Percentiles rank a stretch among this genome's conserved stretches.
phyloP scores from a whole-genome alignment of 768 basidiomycete genomes.

The Gymnopilus junonius region DNA sequence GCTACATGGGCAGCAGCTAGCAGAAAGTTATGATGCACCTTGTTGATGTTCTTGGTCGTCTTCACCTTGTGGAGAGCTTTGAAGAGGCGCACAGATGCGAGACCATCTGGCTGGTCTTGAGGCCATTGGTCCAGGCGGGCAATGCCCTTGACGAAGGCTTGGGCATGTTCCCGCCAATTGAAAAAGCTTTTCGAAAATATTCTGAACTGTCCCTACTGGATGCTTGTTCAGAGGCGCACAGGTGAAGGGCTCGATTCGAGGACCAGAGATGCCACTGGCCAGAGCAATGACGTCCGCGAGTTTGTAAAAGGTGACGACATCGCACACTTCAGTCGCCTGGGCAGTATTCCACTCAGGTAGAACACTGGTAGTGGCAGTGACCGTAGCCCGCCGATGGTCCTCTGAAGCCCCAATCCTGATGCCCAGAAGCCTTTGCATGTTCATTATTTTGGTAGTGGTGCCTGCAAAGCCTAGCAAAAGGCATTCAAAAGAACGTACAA shows the following conservation, averaged over 20 bases:
- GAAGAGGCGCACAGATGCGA: neutral
- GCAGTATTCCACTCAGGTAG: neutral
- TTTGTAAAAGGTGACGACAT: neutral
- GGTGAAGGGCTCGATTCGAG: neutral
- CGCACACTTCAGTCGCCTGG: constrained; percentile 3
- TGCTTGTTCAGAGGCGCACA: neutral
- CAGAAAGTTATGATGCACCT: constrained; percentile 3
- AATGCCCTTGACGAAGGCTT: neutral
- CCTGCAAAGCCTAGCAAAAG: neutral
- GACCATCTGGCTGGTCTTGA: neutral
- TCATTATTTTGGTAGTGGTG: neutral
- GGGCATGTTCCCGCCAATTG: neutral
- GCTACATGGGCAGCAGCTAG: neutral
- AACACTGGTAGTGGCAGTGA: neutral
- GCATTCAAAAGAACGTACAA: neutral
- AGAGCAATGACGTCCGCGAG: neutral
- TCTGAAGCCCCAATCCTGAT: neutral
- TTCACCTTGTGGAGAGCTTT: neutral
- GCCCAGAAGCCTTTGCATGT: neutral
- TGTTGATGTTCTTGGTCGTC: neutral
- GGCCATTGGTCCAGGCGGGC: neutral
- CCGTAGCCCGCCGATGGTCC: neutral
- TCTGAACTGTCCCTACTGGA: neutral
- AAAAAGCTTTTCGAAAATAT: neutral
- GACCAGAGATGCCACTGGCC: neutral